A percentile compares a stretch with the other conserved stretches of the same genome.
These are phyloP conservation scores for Chlorophyllum brunneum DNA, from an alignment of 768 basidiomycete genomes.

Conservation along the genomic window DNA sequence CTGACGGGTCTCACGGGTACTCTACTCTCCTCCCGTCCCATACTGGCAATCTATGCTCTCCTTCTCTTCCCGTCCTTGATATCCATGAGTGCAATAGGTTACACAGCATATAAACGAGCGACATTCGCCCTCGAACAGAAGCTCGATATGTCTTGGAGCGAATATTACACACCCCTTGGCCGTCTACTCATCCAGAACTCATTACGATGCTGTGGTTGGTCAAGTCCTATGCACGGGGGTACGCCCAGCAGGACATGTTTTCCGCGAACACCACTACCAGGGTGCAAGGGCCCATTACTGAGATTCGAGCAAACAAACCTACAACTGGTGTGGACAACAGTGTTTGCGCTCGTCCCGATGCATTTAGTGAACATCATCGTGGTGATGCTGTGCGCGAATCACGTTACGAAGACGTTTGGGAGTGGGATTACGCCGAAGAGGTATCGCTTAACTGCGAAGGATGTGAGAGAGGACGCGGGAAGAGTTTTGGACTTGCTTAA, in stretches of 20 bases:
- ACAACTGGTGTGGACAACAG: slow-evolving; percentile 40
- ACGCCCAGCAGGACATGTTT: slow-evolving; percentile 57
- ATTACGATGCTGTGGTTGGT: slow-evolving; percentile 65
- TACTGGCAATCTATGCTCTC: slow-evolving; percentile 63
- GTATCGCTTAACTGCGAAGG: slow-evolving; percentile 50
- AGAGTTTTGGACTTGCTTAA: slow-evolving; percentile 21
- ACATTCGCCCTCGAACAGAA: slow-evolving; percentile 62
- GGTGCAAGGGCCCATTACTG: slow-evolving; percentile 60
- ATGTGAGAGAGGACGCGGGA: slow-evolving; percentile 40
- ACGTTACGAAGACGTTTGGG: slow-evolving; percentile 58
- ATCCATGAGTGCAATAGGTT: slow-evolving; percentile 57
- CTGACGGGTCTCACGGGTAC: slow-evolving; percentile 58
- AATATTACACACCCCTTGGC: slow-evolving; percentile 51
- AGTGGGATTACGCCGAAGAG: slow-evolving; percentile 57
- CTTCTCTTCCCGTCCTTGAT: slow-evolving; percentile 64
- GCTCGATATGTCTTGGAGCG: slow-evolving; percentile 65
- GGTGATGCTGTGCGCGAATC: slow-evolving; percentile 65
- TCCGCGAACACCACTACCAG: slow-evolving; percentile 56
- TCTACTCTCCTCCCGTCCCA: slow-evolving; percentile 62
- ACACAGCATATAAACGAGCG: slow-evolving; percentile 58
- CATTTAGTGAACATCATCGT: slow-evolving; percentile 58
- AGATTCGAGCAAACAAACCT: slow-evolving; percentile 50
- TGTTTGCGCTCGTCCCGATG: slow-evolving; percentile 54
- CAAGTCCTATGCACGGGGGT: slow-evolving; percentile 56
- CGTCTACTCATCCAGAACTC: slow-evolving; percentile 58